These are phyloP conservation scores for Trichomonascus vanleenenianus DNA, from an alignment of 805 yeast species.

Conservation along the genomic window DNA sequence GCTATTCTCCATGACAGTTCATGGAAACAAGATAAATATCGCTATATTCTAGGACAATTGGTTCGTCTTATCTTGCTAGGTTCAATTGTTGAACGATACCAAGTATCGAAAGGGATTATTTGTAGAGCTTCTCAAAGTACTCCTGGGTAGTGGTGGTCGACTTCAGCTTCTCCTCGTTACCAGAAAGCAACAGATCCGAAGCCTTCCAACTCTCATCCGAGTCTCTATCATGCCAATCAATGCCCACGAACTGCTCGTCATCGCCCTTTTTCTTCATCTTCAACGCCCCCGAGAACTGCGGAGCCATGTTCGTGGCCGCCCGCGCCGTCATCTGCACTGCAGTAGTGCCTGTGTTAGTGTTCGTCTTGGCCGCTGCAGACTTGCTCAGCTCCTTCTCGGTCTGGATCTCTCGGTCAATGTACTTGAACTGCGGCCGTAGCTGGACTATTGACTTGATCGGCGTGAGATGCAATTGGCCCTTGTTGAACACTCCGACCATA, in stretches of 20 bases:
- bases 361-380: conserved; percentile 35
- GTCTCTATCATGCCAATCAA: conserved; percentile 40
- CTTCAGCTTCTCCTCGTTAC: conserved; percentile 11
- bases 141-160: conserved; percentile 17
- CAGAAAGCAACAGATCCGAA: conserved; percentile 22
- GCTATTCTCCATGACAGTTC: neutral
- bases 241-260: conserved; percentile 44
- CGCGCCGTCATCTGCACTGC: conserved; percentile 75
- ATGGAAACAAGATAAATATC: too few relatives aligned
- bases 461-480: conserved; percentile 50
- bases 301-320: conserved; percentile 47
- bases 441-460: conserved; percentile 67
- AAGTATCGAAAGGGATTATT: neutral
- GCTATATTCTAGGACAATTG: too few relatives aligned
- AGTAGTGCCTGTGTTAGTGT: conserved; percentile 36
- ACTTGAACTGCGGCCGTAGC: conserved; percentile 71
- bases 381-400: conserved; percentile 32
- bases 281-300: conserved; percentile 63
- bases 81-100: neutral
- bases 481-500: conserved; percentile 34
- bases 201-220: conserved; percentile 26
- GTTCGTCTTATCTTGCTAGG: too few relatives aligned
- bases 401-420: conserved; percentile 56
- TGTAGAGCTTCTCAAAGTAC: conserved; percentile 14
- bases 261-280: conserved; percentile 54